Base-by-base conservation (phyloP, 345 rosid genomes). In the Hypericum perforatum region DNA sequence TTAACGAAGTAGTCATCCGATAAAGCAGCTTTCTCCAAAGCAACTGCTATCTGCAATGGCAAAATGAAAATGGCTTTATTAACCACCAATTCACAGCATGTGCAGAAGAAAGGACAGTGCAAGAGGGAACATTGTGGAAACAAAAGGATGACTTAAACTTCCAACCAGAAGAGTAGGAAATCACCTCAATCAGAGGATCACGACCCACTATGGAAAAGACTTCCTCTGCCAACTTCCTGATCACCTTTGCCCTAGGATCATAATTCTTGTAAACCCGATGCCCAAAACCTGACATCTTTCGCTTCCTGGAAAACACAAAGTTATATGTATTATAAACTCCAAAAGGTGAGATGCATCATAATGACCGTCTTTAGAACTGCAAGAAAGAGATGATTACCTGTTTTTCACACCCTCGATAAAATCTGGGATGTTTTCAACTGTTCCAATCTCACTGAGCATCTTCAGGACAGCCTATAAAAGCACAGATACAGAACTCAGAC, bases 261-360 rank as follows among this genome's bases (percentile, higher is more conserved):
- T 92, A 92, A 82, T 84, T 92, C 72, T 88, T 92, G 83, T 92
- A 92, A 5, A 92, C 95, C 53, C 97, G 95, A 65, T 92, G 97
- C 37, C 98, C 97, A 74, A 92, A 92, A 59, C 98, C 98, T n/a
- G 95, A 92, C 98, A 92, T 85, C 78, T 92, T 92, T 70, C 87
- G 75, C 72, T 85, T 92, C 79, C 98, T 92, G 38, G 14, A 41
- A 6, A 63, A 22, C 32, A 22, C 4, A 22, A 22, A 22, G 32
- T 22, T 22, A 22, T 22, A 22, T 22, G 32, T 22, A 1, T 22
- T 22, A 22, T 22, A 22, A 22, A 22, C 32, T 22, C 32, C 32
- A 22, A 4, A 22, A 22, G 32, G 32, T 22, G 32, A 22, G 32
- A 22, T 22, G 32, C 32, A 22, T 22, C 32, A 22, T 22, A 22